A percentile compares a stretch with the other conserved stretches of the same genome.
phyloP scores from a whole-genome alignment of 305 asterid genomes.

The Fraxinus dipetala region DNA sequence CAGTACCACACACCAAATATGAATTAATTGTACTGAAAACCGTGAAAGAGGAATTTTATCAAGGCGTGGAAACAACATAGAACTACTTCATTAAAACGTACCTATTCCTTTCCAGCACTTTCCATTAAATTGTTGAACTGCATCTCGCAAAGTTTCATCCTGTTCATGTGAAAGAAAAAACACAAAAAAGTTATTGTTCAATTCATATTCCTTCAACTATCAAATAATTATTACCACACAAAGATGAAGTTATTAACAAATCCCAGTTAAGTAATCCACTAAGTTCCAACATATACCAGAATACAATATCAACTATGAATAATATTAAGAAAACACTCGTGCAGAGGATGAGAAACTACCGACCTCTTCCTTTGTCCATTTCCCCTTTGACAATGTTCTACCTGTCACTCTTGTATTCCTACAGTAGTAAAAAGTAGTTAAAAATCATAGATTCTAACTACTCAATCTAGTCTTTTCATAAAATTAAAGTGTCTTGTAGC shows the following conservation, averaged over 20 bases:
- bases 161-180: slow-evolving; percentile 2
- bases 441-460: not conserved
- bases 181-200: not conserved
- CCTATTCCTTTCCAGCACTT: slow-evolving; percentile 57
- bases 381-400: slow-evolving; percentile 46
- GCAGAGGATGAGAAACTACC: not conserved
- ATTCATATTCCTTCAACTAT: not conserved
- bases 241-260: not conserved
- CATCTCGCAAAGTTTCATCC: slow-evolving; percentile 44
- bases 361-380: slow-evolving; percentile 65
- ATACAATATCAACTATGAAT: not conserved
- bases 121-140: slow-evolving; percentile 37
- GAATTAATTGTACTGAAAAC: not conserved
- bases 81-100: slow-evolving; percentile 16
- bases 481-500: not conserved
- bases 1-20: not conserved
- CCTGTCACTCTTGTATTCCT: slow-evolving; percentile 26
- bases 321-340: not conserved
- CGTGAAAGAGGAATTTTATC: not conserved
- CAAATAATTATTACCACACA: not conserved
- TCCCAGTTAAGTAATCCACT: not conserved
- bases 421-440: not conserved
- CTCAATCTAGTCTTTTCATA: not conserved
- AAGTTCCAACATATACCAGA: not conserved
- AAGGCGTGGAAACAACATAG: not conserved